These are phyloP conservation scores for Neurospora sp. DNA, from an alignment of 495 filamentous ascomycete species.

Conservation along the genomic window DNA sequence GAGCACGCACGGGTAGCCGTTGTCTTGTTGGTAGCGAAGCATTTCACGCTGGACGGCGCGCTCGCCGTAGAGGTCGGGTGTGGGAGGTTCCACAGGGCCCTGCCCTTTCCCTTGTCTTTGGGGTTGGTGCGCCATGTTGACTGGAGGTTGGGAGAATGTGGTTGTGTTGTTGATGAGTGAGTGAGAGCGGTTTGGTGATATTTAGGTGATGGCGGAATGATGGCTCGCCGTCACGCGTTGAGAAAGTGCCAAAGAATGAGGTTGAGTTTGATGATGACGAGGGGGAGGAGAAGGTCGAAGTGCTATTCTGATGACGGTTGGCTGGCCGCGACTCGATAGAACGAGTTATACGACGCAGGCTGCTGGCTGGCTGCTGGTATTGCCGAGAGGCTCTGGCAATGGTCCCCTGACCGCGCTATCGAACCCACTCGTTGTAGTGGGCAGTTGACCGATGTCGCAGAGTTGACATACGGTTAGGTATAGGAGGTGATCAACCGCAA, in stretches of 20 bases:
- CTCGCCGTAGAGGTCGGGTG: not conserved
- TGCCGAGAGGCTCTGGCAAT: slow-evolving; percentile 19
- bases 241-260: not conserved
- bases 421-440: not conserved
- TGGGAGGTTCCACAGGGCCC: not conserved
- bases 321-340: slow-evolving; percentile 32
- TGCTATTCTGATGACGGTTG: slow-evolving; percentile 3
- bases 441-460: not conserved
- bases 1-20: not conserved
- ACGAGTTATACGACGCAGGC: slow-evolving; percentile 36
- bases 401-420: slow-evolving; percentile 12
- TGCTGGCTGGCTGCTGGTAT: slow-evolving; percentile 17
- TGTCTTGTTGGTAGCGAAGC: not conserved
- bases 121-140: not conserved
- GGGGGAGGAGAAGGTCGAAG: not conserved
- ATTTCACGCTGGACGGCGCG: not conserved
- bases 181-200: not conserved
- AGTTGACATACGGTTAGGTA: not conserved
- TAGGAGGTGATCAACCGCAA: too few relatives aligned
- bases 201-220: not conserved
- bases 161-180: not conserved
- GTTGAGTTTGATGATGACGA: not conserved
- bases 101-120: not conserved
- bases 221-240: not conserved
- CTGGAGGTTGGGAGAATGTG: not conserved